Evolutionary conservation across 176 grass and related monocot genomes (phyloP).

Genomic region (Panicum miliaceum): DNA sequence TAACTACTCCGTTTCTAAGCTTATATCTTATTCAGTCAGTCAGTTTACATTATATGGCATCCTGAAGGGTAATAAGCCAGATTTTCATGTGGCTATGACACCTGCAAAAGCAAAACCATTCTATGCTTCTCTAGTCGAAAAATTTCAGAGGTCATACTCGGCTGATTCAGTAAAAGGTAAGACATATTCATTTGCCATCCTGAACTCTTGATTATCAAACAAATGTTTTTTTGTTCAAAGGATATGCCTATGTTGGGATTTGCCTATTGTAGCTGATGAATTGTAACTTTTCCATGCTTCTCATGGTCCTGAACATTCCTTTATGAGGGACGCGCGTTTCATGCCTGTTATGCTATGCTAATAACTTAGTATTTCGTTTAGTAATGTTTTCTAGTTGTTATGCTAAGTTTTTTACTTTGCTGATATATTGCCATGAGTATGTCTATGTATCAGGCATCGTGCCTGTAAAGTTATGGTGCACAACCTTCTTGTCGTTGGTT

Average conservation of each 20-base stretch:
- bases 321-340: background rate
- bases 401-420: background rate
- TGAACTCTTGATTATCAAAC: conserved; percentile 26
- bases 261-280: background rate
- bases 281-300: background rate
- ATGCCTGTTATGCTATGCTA: background rate
- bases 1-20: conserved; percentile 29
- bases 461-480: background rate
- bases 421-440: conserved; percentile 2
- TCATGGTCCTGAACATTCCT: background rate
- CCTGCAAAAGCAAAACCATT: conserved; percentile 89
- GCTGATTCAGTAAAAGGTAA: conserved; percentile 77
- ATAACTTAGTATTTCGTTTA: background rate
- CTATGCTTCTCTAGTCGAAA: conserved; percentile 84
- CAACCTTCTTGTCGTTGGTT: background rate
- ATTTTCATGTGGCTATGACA: conserved; percentile 99
- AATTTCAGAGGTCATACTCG: conserved; percentile 72
- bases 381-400: background rate
- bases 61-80: conserved; percentile 95
- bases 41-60: conserved; percentile 96
- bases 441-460: background rate
- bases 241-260: background rate
- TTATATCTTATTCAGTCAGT: conserved; percentile 65
- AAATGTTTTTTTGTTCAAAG: background rate
- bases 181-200: conserved; percentile 21